These are phyloP conservation scores for Chaetoceros tenuissimus DNA, from an alignment of 108 stramenopile genomes.

Conservation along the genomic window DNA sequence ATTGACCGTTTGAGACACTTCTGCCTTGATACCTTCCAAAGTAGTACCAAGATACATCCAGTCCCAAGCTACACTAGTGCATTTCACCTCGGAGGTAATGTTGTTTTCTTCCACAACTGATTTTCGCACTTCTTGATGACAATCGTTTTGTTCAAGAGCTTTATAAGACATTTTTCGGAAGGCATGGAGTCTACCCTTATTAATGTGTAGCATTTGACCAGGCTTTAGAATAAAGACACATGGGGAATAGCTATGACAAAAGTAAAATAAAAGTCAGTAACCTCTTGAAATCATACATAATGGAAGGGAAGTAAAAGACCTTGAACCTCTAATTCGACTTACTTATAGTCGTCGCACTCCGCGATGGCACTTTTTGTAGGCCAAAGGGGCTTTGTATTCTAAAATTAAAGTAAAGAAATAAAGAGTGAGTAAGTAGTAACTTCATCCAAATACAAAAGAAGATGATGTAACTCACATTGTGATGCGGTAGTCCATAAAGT, in stretches of 20 bases:
- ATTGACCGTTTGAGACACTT: slow-evolving; percentile 48
- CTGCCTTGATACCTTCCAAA: slow-evolving; percentile 58
- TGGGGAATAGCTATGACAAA: slow-evolving; percentile 63
- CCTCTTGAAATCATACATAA: too few species aligned
- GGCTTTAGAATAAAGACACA: slow-evolving; percentile 79
- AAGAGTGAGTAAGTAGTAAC: neutral
- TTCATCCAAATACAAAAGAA: neutral
- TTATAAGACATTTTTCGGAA: slow-evolving; percentile 68
- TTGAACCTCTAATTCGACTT: too few species aligned
- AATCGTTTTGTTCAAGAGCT: slow-evolving; percentile 42
- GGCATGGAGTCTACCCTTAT: slow-evolving; percentile 85
- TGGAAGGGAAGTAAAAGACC: too few species aligned
- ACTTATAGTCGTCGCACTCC: slow-evolving; percentile 62
- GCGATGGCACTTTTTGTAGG: slow-evolving; percentile 44
- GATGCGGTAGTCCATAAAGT: slow-evolving; percentile 63
- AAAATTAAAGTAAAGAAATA: neutral
- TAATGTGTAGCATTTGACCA: slow-evolving; percentile 79
- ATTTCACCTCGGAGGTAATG: slow-evolving; percentile 31
- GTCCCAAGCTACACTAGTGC: slow-evolving; percentile 85
- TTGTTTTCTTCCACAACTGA: slow-evolving; percentile 14
- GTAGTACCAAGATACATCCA: slow-evolving; percentile 79
- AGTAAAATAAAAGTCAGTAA: neutral
- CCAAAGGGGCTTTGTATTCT: slow-evolving; percentile 46
- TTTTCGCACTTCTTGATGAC: slow-evolving; percentile 42
- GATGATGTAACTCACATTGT: slow-evolving; percentile 12